A percentile compares a stretch with the other conserved stretches of the same genome.
phyloP scores from a whole-genome alignment of 2,329 filamentous ascomycete species.

The Endoconidiophora polonica region DNA sequence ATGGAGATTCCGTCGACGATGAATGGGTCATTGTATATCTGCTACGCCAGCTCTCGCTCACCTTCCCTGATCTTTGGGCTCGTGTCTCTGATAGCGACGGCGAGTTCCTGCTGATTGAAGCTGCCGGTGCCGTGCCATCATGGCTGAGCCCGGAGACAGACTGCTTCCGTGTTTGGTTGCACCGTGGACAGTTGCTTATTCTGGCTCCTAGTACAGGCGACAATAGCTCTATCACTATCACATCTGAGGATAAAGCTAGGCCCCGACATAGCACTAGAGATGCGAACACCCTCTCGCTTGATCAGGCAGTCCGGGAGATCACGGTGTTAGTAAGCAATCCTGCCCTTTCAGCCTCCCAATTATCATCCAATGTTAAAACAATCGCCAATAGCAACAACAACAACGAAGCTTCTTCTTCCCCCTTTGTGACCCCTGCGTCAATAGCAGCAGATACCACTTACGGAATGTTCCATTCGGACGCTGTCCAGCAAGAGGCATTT shows the following conservation, averaged over 20 bases:
- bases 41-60: slow-evolving; percentile 61
- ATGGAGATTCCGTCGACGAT: slow-evolving; percentile 87
- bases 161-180: slow-evolving; percentile 77
- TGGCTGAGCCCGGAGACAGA: slow-evolving; percentile 91
- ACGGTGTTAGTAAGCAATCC: background rate
- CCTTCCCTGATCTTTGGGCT: slow-evolving; percentile 61
- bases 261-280: background rate
- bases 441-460: background rate
- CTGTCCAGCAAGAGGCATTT: slow-evolving; percentile 78
- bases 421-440: background rate
- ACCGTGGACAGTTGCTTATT: slow-evolving; percentile 57
- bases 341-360: too few relatives aligned
- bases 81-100: slow-evolving; percentile 77
- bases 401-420: too few relatives aligned
- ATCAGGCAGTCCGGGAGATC: background rate
- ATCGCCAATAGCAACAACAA: too few relatives aligned
- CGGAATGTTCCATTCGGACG: slow-evolving; percentile 48
- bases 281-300: background rate
- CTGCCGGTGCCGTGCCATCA: slow-evolving; percentile 67
- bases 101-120: slow-evolving; percentile 89
- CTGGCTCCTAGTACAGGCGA: slow-evolving; percentile 32
- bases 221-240: too few relatives aligned
- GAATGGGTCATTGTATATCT: slow-evolving; percentile 95
- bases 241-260: slow-evolving; percentile 16
- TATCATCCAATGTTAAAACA: too few relatives aligned